A percentile compares a stretch with the other conserved stretches of the same genome.
phyloP scores from a whole-genome alignment of 352 stramenopile genomes.

The Globisporangium parvum region DNA sequence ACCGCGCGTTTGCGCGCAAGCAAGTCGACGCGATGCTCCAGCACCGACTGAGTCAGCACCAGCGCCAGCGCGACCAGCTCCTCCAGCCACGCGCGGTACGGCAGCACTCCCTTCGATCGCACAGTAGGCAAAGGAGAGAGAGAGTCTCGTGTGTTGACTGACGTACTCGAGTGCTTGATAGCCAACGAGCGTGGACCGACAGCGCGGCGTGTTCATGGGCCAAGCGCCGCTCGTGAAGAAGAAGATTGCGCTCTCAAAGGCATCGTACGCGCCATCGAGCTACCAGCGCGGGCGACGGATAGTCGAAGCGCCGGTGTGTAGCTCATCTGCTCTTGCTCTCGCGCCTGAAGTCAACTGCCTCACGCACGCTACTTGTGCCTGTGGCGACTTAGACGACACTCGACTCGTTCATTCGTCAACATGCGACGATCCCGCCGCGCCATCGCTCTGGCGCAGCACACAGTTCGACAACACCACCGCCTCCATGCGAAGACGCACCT shows the following conservation, averaged over 20 bases:
- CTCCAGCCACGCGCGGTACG: background rate
- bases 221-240: conserved; percentile 22
- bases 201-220: conserved; percentile 7
- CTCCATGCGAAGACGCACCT: conserved; percentile 10
- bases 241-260: conserved; percentile 36
- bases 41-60: conserved; percentile 26
- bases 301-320: conserved; percentile 28
- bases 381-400: conserved; percentile 30
- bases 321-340: background rate
- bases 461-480: conserved; percentile 5
- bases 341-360: background rate
- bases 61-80: conserved; percentile 7
- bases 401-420: conserved; percentile 39
- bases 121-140: too few species aligned
- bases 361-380: too few species aligned
- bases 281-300: conserved; percentile 23
- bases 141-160: background rate
- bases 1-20: conserved; percentile 42
- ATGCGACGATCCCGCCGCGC: conserved; percentile 5
- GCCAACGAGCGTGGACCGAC: background rate
- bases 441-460: conserved; percentile 6
- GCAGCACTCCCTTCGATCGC: too few species aligned
- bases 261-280: conserved; percentile 26
- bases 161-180: background rate
- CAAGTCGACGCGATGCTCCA: conserved; percentile 34